Base-by-base conservation (phyloP, 495 filamentous ascomycete genomes). In the Parathielavia appendiculata region DNA sequence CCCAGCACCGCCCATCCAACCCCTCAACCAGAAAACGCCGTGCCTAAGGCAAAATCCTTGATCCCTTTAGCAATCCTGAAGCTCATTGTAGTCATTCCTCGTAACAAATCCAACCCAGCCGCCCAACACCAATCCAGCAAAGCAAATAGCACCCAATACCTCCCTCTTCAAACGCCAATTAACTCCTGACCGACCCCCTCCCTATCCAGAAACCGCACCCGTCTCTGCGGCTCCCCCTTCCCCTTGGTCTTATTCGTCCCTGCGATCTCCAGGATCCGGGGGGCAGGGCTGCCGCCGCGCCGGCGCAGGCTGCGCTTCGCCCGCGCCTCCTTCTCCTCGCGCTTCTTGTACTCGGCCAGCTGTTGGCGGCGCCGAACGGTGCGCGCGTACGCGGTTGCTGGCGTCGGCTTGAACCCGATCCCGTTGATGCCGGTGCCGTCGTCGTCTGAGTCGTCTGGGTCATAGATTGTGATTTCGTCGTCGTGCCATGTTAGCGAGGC, bases 321-420 rank as follows among this genome's bases (percentile, higher is more conserved):
- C 39, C 91, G 79, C 20, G 91, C 92, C 71, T 97, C 92, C 50
- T 84, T 78, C 58, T 89, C 87, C 70, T 96, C 91, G 4, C 92
- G 79, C 55, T 79, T 85, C 66, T 81, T 84, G 79, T 92, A 97
- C 49, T 95, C 90, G 49, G 83, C 80, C 46, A 97, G 78, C 72
- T 97, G 92, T 71, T 87, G 85, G 64, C 83, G 81, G 58, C 92
- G 79, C 69, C 83, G 87, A 69, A 91, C 82, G 8, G 82, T 78
- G 55, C 92, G 78, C 26, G 84, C 83, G 69, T 89, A 86, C 1
- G 90, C 92, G 34, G 91, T 84, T 35, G 88, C 87, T 17, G 91
- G 80, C 10, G 91, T 97, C 0, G 92, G 92, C 61, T 83, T 86
- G 72, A 95, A 97, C 1, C 92, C 92, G 65, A 97, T 87, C 14